A percentile compares a stretch with the other conserved stretches of the same genome.
Conservation (phyloP, 805 yeast species). For the Starmerella powellii region DNA sequence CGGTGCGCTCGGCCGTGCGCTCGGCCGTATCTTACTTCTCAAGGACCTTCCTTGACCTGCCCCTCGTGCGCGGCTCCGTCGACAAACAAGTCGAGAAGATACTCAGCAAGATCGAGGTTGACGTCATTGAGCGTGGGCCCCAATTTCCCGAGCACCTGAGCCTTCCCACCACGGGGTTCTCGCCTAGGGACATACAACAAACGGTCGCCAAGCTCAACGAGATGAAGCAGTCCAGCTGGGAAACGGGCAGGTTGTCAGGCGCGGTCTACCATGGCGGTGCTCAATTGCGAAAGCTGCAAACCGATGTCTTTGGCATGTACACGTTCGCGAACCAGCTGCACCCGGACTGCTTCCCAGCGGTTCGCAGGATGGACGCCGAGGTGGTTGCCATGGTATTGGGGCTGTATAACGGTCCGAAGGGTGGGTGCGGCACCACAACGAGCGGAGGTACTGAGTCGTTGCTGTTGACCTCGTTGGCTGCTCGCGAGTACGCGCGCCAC, state of each 20-base stretch:
- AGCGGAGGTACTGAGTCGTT: conserved; percentile 95
- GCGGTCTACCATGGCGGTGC: conserved; percentile 94
- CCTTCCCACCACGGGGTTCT: conserved; percentile 53
- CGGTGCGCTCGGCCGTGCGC: conserved; percentile 10
- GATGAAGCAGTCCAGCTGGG: conserved; percentile 67
- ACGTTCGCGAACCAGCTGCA: conserved; percentile 89
- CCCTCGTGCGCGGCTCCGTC: conserved; percentile 45
- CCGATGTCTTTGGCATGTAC: conserved; percentile 60
- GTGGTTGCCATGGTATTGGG: conserved; percentile 81
- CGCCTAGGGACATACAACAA: conserved; percentile 35
- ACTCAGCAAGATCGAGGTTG: conserved; percentile 40
- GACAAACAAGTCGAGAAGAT: conserved; percentile 46
- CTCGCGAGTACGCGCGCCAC: conserved; percentile 55
- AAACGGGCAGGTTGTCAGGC: conserved; percentile 76
- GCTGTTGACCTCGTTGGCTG: conserved; percentile 73
- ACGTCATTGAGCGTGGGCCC: conserved; percentile 45
- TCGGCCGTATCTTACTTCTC: conserved; percentile 16
- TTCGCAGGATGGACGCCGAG: conserved; percentile 92
- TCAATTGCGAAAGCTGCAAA: conserved; percentile 61
- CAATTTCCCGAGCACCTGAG: conserved; percentile 22
- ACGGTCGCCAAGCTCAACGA: conserved; percentile 37
- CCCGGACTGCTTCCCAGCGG: conserved; percentile 95
- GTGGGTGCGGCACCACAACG: conserved; percentile 69
- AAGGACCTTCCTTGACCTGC: conserved; percentile 32
- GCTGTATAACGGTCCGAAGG: conserved; percentile 68